Evolutionary conservation across 208 protist genomes (phyloP).

Genomic region (Angomonas ambiguus): DNA sequence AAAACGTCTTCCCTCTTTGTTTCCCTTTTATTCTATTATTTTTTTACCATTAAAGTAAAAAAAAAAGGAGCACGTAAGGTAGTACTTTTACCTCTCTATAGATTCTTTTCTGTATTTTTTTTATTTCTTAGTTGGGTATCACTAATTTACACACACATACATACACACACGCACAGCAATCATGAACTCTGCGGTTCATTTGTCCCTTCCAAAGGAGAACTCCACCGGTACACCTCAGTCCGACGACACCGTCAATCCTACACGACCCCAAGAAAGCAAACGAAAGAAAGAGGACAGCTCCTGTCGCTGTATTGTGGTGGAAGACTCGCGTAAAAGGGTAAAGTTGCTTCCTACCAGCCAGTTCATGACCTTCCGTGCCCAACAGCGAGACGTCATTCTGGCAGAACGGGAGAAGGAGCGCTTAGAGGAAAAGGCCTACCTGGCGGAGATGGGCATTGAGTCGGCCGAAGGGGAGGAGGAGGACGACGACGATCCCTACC

Average conservation of each 20-base stretch:
- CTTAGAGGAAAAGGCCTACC: background rate
- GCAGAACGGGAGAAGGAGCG: background rate
- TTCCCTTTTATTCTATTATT: background rate
- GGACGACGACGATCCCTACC: background rate
- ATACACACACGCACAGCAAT: no score
- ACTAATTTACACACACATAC: no score
- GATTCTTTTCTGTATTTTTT: background rate
- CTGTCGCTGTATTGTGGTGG: background rate
- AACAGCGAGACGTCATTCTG: background rate
- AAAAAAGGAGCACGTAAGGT: background rate
- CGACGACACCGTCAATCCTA: background rate
- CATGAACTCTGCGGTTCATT: slow-evolving; percentile 1
- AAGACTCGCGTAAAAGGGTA: background rate
- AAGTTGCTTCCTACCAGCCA: background rate
- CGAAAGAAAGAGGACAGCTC: background rate
- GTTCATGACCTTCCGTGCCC: background rate
- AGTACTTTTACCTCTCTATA: background rate
- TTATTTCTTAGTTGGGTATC: background rate
- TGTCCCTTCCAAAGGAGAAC: background rate
- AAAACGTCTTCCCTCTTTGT: background rate
- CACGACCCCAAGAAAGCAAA: background rate
- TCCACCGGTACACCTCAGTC: background rate
- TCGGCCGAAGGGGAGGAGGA: background rate
- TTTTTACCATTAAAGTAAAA: background rate
- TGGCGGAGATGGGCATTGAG: background rate